Evolutionary conservation across 805 yeast species (phyloP).

Genomic region (Pichia exigua): DNA sequence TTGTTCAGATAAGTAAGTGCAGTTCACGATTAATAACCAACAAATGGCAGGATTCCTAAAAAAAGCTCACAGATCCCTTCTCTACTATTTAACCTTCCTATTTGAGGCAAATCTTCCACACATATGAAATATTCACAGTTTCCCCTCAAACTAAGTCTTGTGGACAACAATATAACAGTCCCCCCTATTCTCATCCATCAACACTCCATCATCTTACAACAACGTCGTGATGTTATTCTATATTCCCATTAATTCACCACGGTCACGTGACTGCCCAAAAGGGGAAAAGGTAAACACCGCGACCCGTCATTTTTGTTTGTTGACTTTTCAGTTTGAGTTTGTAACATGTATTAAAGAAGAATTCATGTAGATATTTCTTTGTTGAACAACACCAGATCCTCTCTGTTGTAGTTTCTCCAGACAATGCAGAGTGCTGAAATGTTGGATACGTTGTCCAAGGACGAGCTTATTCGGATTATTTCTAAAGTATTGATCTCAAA

Average conservation of each 20-base stretch:
- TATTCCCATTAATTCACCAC: no score
- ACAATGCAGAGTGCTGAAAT: not conserved
- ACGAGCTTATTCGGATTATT: not conserved
- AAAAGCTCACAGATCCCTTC: no score
- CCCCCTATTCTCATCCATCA: no score
- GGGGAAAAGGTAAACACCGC: conserved; percentile 12
- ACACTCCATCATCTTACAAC: no score
- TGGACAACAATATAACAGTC: no score
- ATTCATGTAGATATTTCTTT: not conserved
- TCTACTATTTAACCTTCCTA: not conserved
- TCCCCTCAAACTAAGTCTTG: no score
- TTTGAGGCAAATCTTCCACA: not conserved
- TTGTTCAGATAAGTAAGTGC: no score
- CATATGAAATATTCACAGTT: no score
- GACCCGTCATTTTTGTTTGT: conserved; percentile 2
- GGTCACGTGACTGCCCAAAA: conserved; percentile 4
- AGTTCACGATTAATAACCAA: no score
- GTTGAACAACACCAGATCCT: not conserved
- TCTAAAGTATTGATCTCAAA: not conserved
- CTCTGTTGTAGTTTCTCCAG: not conserved
- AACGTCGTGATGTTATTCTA: no score
- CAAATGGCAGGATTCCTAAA: no score
- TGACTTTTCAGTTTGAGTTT: not conserved
- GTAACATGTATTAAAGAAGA: not conserved
- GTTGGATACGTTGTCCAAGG: not conserved